These are phyloP conservation scores for Ustilago xerochloae DNA, from an alignment of 1,284 basidiomycete species.

Conservation along the genomic window DNA sequence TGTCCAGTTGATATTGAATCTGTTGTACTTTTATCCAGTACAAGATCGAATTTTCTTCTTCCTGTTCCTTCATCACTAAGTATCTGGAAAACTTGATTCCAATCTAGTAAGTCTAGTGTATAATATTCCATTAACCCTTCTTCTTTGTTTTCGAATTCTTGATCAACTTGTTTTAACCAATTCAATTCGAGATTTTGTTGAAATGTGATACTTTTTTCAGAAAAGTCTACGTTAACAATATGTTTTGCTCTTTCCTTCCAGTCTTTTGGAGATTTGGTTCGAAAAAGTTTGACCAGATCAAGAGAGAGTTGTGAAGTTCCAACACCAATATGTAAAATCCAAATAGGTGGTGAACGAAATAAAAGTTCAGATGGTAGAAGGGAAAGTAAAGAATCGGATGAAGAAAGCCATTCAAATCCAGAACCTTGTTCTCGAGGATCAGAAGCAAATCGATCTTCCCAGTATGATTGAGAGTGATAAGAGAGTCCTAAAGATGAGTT, in stretches of 20 bases:
- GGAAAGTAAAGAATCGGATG: conserved; percentile 7
- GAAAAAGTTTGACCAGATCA: conserved; percentile 8
- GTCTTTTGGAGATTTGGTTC: not conserved
- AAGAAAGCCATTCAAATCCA: conserved; percentile 45
- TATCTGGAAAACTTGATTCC: not conserved
- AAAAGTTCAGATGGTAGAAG: not conserved
- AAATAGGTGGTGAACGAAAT: not conserved
- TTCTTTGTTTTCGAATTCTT: not conserved
- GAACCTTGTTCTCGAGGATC: conserved; percentile 55
- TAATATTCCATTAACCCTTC: conserved; percentile 24
- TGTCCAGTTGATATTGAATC: conserved; percentile 41
- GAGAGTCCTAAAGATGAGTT: too few species aligned
- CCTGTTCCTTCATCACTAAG: not conserved
- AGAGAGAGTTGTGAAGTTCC: conserved; percentile 33
- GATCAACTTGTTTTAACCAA: not conserved
- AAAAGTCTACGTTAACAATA: conserved; percentile 42
- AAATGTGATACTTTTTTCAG: conserved; percentile 17
- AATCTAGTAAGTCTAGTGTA: conserved; percentile 27
- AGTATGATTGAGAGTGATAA: conserved; percentile 59
- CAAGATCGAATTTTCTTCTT: conserved; percentile 18
- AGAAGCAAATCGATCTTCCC: conserved; percentile 59
- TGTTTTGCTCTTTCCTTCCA: conserved; percentile 16
- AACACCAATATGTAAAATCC: conserved; percentile 43
- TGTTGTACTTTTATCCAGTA: conserved; percentile 49
- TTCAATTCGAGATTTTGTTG: conserved; percentile 2